These are phyloP conservation scores for Calycina herbarum DNA, from an alignment of 2,329 filamentous ascomycete species.

Conservation along the genomic window DNA sequence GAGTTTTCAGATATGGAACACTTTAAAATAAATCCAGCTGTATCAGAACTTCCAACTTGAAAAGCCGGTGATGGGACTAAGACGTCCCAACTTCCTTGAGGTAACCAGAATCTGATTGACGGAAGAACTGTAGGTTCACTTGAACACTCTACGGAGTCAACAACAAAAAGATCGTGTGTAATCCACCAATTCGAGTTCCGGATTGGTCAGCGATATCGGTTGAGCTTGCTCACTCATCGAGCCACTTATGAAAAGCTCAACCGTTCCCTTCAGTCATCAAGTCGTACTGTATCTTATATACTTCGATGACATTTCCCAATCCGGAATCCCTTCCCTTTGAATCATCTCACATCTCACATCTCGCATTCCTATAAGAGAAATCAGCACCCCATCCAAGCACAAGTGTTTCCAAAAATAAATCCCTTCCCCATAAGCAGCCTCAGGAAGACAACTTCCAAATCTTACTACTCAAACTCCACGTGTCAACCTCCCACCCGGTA, in stretches of 20 bases:
- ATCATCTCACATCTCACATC: background rate
- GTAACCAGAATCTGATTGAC: background rate
- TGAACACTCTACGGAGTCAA: background rate
- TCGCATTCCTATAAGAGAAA: background rate
- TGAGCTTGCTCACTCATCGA: background rate
- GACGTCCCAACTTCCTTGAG: too few relatives aligned
- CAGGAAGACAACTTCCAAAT: background rate
- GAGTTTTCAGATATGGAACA: too few relatives aligned
- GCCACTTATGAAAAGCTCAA: background rate
- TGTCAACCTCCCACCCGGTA: constrained; percentile 1
- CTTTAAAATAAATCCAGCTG: too few relatives aligned
- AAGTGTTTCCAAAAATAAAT: background rate
- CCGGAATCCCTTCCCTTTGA: background rate
- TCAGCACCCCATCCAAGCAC: background rate
- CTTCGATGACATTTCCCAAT: background rate
- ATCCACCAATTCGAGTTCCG: background rate
- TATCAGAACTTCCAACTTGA: too few relatives aligned
- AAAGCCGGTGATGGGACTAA: too few relatives aligned
- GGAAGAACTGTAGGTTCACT: background rate
- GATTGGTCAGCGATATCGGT: background rate
- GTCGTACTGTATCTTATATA: background rate
- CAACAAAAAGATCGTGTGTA: background rate
- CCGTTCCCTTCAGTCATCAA: background rate
- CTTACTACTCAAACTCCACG: background rate
- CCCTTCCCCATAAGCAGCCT: background rate